These are phyloP conservation scores for Spizellomyces punctatus DNA, from an alignment of 192 early-diverging fungal genomes.

Conservation along the genomic window DNA sequence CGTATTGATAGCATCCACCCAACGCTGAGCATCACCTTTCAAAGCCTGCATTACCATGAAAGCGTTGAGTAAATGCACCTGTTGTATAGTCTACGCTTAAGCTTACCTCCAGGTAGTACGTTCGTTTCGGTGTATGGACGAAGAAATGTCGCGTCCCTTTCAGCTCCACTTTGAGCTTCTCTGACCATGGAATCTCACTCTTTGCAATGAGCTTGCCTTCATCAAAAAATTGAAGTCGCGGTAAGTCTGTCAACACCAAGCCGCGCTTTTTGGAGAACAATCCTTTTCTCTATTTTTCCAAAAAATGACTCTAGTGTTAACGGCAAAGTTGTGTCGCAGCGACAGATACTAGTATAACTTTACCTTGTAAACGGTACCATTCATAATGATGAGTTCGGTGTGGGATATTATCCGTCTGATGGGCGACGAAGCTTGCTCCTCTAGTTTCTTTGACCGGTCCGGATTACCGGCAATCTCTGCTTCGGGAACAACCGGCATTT, in stretches of 20 bases:
- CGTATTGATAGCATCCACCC: conserved; percentile 36
- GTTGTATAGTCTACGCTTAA: background rate
- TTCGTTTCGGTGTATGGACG: conserved; percentile 56
- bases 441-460: conserved; percentile 26
- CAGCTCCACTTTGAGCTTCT: conserved; percentile 57
- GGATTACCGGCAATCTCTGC: background rate
- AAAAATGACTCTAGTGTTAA: background rate
- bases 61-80: background rate
- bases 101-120: conserved; percentile 41
- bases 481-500: background rate
- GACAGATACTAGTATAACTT: conserved; percentile 27
- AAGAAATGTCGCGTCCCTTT: conserved; percentile 64
- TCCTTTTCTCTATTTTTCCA: conserved; percentile 28
- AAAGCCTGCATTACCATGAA: conserved; percentile 16
- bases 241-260: conserved; percentile 69
- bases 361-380: conserved; percentile 58
- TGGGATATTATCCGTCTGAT: conserved; percentile 47
- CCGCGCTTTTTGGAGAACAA: conserved; percentile 57
- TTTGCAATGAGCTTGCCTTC: conserved; percentile 52
- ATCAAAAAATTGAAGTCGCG: conserved; percentile 68
- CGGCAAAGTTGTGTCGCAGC: background rate
- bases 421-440: conserved; percentile 27
- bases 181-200: conserved; percentile 65
- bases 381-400: conserved; percentile 62
- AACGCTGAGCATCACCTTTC: conserved; percentile 29